These are phyloP conservation scores for Penicillium argentinense DNA, from an alignment of 495 filamentous ascomycete species.

Conservation along the genomic window DNA sequence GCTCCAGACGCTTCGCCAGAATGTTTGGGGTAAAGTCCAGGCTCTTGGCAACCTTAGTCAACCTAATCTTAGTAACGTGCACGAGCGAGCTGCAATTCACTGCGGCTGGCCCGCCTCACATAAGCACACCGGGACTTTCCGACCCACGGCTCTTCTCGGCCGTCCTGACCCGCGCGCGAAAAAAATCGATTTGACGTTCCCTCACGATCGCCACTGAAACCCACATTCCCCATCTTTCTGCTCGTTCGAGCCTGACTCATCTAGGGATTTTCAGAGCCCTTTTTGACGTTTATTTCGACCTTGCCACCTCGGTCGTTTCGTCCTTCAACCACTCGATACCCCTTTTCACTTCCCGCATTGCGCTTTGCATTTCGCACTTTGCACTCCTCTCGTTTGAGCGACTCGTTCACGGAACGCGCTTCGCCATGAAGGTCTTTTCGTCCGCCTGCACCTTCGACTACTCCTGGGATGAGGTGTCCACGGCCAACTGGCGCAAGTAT, in stretches of 20 bases:
- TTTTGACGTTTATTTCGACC: not conserved
- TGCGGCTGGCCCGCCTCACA: too few relatives aligned
- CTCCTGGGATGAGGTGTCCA: slow-evolving; percentile 97
- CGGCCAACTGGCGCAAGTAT: slow-evolving; percentile 99
- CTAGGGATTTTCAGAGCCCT: slow-evolving; percentile 2
- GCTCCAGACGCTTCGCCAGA: too few relatives aligned
- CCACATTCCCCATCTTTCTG: slow-evolving; percentile 17
- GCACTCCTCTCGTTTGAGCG: not conserved
- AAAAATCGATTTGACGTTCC: slow-evolving; percentile 24
- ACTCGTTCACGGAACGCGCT: slow-evolving; percentile 6
- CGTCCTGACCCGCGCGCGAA: slow-evolving; percentile 24
- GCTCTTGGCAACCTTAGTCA: too few relatives aligned
- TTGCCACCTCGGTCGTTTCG: not conserved
- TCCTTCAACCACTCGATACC: not conserved
- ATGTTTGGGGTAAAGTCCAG: too few relatives aligned
- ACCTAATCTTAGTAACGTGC: too few relatives aligned
- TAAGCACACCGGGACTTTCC: slow-evolving; percentile 21
- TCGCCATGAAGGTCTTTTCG: slow-evolving; percentile 89
- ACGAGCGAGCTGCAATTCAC: too few relatives aligned
- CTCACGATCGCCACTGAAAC: slow-evolving; percentile 22
- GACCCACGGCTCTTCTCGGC: slow-evolving; percentile 14
- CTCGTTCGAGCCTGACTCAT: slow-evolving; percentile 5
- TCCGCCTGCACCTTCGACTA: slow-evolving; percentile 88
- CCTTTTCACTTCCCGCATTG: not conserved
- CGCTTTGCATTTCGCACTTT: not conserved